Evolutionary conservation across 2,329 filamentous ascomycete species (phyloP).

Genomic region (Neocatenulostroma microsporum): DNA sequence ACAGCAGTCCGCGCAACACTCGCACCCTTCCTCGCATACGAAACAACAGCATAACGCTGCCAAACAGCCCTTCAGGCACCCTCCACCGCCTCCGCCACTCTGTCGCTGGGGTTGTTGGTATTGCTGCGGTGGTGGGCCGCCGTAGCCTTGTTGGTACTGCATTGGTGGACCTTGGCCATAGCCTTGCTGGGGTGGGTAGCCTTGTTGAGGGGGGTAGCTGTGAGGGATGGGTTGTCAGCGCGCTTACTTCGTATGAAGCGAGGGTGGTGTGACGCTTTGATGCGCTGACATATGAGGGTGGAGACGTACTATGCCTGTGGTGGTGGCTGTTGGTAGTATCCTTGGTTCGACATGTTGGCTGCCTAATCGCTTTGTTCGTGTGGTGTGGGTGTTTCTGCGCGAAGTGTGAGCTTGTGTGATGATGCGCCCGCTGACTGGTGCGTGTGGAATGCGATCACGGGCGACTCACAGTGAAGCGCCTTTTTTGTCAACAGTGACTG

Average conservation of each 20-base stretch:
- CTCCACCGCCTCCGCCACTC: slow-evolving; percentile 34
- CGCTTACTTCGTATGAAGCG: too few relatives aligned
- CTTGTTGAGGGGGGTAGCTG: slow-evolving; percentile 21
- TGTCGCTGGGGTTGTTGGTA: slow-evolving; percentile 20
- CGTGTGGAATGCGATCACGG: too few relatives aligned
- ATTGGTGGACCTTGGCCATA: too few relatives aligned
- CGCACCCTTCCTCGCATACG: slow-evolving; percentile 56
- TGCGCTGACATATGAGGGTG: neutral
- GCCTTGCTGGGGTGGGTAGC: slow-evolving; percentile 21
- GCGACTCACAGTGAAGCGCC: too few relatives aligned
- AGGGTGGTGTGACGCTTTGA: neutral
- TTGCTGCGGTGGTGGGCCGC: slow-evolving; percentile 11
- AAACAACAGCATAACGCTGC: slow-evolving; percentile 56
- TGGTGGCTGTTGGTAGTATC: slow-evolving; percentile 33
- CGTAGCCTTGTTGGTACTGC: slow-evolving; percentile 17
- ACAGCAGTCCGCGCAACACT: slow-evolving; percentile 56
- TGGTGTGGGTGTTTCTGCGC: too few relatives aligned
- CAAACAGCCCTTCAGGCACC: slow-evolving; percentile 47
- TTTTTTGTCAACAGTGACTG: too few relatives aligned
- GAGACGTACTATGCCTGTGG: slow-evolving; percentile 31
- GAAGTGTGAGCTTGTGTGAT: too few relatives aligned
- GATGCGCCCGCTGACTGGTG: too few relatives aligned
- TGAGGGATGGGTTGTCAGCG: neutral
- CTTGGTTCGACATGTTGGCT: slow-evolving; percentile 35
- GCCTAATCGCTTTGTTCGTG: too few relatives aligned